Conservation (phyloP, 2,329 filamentous ascomycete genomes). For the Fusarium decemcellulare region DNA sequence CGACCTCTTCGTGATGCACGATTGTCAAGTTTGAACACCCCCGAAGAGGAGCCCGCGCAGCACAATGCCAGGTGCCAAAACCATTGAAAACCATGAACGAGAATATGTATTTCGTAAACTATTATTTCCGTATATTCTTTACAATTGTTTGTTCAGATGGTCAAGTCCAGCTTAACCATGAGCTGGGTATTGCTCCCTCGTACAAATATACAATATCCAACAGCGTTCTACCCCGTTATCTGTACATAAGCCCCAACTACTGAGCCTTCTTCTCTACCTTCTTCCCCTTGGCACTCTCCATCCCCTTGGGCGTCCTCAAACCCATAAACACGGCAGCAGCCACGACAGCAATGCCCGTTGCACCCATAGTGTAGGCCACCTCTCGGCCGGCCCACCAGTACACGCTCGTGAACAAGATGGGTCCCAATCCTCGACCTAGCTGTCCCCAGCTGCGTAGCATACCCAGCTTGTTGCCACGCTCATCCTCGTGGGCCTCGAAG, state of each 20-base stretch:
- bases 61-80: too few relatives aligned
- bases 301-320: conserved; percentile 73
- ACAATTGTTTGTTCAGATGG: conserved; percentile 3
- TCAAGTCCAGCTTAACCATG: conserved; percentile 37
- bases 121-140: conserved; percentile 1
- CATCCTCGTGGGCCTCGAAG: conserved; percentile 85
- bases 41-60: too few relatives aligned
- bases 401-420: conserved; percentile 90
- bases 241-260: conserved; percentile 10
- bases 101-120: not conserved
- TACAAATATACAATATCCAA: not conserved
- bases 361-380: conserved; percentile 85
- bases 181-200: conserved; percentile 4
- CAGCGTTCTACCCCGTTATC: not conserved
- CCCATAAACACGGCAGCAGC: conserved; percentile 78
- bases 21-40: too few relatives aligned
- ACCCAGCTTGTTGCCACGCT: conserved; percentile 89
- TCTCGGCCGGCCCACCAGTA: conserved; percentile 99
- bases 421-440: conserved; percentile 87
- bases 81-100: not conserved
- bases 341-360: conserved; percentile 84
- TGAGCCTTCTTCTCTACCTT: conserved; percentile 36
- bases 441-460: conserved; percentile 88
- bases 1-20: too few relatives aligned
- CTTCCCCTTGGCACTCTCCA: conserved; percentile 33